A percentile compares a stretch with the other conserved stretches of the same genome.
phyloP scores from a whole-genome alignment of 2,329 filamentous ascomycete species.

The Clonostachys rosea region DNA sequence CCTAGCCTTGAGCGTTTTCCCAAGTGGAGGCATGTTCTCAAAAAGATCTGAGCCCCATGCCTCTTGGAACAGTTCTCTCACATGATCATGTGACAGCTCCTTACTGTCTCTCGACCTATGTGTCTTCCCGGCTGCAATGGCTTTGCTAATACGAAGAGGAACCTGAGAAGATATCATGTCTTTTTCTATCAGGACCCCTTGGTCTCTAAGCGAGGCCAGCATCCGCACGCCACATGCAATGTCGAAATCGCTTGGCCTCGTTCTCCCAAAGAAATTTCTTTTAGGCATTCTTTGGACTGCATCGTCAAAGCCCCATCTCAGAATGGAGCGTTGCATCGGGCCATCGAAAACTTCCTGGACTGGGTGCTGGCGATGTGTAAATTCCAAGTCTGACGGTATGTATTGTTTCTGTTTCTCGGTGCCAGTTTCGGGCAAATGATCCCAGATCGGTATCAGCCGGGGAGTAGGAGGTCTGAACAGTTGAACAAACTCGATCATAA shows the following conservation, averaged over 20 bases:
- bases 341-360: conserved; percentile 38
- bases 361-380: conserved; percentile 36
- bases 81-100: conserved; percentile 18
- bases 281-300: conserved; percentile 13
- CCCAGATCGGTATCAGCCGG: conserved; percentile 35
- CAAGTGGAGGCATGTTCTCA: background rate
- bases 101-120: conserved; percentile 19
- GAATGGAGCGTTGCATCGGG: conserved; percentile 29
- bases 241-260: conserved; percentile 14
- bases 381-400: conserved; percentile 34
- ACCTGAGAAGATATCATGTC: conserved; percentile 19
- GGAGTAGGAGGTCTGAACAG: conserved; percentile 22
- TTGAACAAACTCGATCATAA: conserved; percentile 35
- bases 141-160: conserved; percentile 19
- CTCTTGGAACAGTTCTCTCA: conserved; percentile 22
- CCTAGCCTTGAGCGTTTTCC: too few relatives aligned
- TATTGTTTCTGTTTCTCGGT: conserved; percentile 3
- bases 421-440: background rate
- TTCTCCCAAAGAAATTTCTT: background rate
- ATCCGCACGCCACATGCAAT: conserved; percentile 28
- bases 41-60: conserved; percentile 26
- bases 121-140: conserved; percentile 16
- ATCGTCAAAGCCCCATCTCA: conserved; percentile 40
- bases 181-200: conserved; percentile 25
- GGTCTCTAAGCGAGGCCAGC: conserved; percentile 23